These are phyloP conservation scores for Fusarium sp. DNA, from an alignment of 2,329 filamentous ascomycete genomes.

Conservation along the genomic window DNA sequence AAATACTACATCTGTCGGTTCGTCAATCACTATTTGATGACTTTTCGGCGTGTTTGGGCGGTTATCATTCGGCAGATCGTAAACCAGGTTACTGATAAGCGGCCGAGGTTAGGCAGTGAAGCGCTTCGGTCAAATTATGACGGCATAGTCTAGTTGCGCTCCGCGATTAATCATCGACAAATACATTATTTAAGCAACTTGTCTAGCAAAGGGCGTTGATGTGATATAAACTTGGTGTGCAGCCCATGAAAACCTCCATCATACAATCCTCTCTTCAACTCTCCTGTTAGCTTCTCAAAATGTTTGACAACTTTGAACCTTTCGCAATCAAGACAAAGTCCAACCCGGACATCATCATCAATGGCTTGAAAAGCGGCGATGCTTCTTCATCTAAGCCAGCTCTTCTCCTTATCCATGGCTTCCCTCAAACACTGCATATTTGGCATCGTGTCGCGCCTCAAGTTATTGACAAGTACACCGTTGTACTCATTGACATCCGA, in stretches of 20 bases:
- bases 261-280: fast-evolving
- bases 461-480: slow-evolving; percentile 55
- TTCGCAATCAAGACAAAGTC: slow-evolving; percentile 56
- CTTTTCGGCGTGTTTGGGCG: not conserved
- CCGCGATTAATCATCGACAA: slow-evolving; percentile 11
- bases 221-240: not conserved
- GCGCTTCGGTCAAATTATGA: not conserved
- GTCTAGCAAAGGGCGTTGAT: slow-evolving; percentile 24
- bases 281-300: slow-evolving; percentile 27
- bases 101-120: not conserved
- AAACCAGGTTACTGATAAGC: not conserved
- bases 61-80: not conserved
- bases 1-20: too few species aligned
- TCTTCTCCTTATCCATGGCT: slow-evolving; percentile 65
- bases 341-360: slow-evolving; percentile 56
- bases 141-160: slow-evolving; percentile 21
- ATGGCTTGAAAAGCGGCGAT: slow-evolving; percentile 55
- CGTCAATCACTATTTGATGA: not conserved
- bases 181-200: slow-evolving; percentile 2
- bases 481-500: slow-evolving; percentile 63
- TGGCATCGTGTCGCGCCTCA: slow-evolving; percentile 62
- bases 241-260: fast-evolving
- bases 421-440: slow-evolving; percentile 64
- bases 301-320: slow-evolving; percentile 56
- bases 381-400: slow-evolving; percentile 51